Evolutionary conservation across 371 early-diverging fungal species (phyloP), one percentile per base, ranked within the genome.

Genomic region (Edhazardia aedis): DNA sequence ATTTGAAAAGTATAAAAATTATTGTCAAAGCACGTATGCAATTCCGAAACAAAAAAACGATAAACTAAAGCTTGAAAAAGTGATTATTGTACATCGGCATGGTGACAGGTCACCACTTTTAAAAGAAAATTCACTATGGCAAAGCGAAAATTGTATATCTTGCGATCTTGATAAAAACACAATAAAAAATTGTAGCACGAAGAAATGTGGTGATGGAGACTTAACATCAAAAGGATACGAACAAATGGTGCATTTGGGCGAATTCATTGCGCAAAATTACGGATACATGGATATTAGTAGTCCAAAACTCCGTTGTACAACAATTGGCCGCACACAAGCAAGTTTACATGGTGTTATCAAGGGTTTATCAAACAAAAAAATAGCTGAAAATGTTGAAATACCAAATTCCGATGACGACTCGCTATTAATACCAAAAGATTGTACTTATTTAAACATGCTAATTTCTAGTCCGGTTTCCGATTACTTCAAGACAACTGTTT

Each of bases 61-160:
- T 30, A n/a, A n/a, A n/a, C 24, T 18, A 3, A 53, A 44, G 25
- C 23, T 53, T 4, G 28, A 14, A 19, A 53, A 53, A 33, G 4
- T 63, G 4, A 45, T 58, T 26, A 65, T 62, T 9, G 39, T 68
- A n/a, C 57, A 56, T 46, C 53, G 69, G 37, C 69, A 68, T 53
- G 69, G 69, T 9, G 69, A 64, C 19, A 54, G 65, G 19, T 28
- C 63, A 2, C 68, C 68, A 1, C 1, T 64, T 1, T 38, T 30
- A 26, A 19, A 12, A 9, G 21, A 36, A 19, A 49, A 51, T 33
- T 39, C 23, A 21, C 21, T 26, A 27, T 65, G 65, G 65, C 24
- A 38, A 12, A 37, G 55, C 14, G 48, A 54, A 42, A 51, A 56
- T 22, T 64, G 65, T 48, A 48, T 61, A n/a, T 30, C 12, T 18